phyloP scores from a whole-genome alignment of 2,329 filamentous ascomycete genomes.

The Penicillium sp. region DNA sequence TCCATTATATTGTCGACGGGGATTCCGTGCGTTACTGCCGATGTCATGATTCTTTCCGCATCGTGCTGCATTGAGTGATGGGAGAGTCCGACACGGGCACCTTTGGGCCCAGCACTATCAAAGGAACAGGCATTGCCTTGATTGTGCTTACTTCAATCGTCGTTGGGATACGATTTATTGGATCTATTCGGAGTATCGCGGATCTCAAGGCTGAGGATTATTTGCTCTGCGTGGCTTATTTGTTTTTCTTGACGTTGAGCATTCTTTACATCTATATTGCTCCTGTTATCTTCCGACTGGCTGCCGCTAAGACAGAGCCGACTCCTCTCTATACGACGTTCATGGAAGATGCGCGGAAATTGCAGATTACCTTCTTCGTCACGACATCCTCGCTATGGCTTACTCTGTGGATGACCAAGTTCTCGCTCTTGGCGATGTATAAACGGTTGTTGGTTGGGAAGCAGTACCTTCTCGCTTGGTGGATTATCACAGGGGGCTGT shows the following conservation, averaged over 20 bases:
- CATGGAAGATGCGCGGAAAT: conserved; percentile 28
- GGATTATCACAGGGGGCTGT: conserved; percentile 36
- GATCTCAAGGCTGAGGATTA: conserved; percentile 27
- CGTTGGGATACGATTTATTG: conserved; percentile 13
- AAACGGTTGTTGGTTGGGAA: conserved; percentile 36
- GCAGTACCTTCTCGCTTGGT: conserved; percentile 33
- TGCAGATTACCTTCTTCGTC: conserved; percentile 41
- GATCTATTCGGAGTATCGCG: conserved; percentile 15
- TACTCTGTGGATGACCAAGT: conserved; percentile 42
- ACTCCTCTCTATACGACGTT: conserved; percentile 29
- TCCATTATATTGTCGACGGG: not conserved
- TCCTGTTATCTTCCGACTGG: conserved; percentile 34
- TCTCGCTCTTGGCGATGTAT: conserved; percentile 41
- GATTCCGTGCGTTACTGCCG: not conserved
- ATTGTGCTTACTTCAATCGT: conserved; percentile 20
- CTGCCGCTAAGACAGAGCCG: conserved; percentile 22
- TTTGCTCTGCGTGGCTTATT: conserved; percentile 27
- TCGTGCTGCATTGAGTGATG: conserved; percentile 1
- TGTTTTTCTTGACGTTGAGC: conserved; percentile 29
- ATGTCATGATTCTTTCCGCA: not conserved
- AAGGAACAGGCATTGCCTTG: conserved; percentile 19
- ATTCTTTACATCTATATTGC: conserved; percentile 38
- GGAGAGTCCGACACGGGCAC: not conserved
- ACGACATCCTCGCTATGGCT: conserved; percentile 40
- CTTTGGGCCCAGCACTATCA: conserved; percentile 10